Percentiles rank a stretch among this genome's conserved stretches.
phyloP scores from a whole-genome alignment of 2,329 filamentous ascomycete genomes.

The Fusarium chuoi region DNA sequence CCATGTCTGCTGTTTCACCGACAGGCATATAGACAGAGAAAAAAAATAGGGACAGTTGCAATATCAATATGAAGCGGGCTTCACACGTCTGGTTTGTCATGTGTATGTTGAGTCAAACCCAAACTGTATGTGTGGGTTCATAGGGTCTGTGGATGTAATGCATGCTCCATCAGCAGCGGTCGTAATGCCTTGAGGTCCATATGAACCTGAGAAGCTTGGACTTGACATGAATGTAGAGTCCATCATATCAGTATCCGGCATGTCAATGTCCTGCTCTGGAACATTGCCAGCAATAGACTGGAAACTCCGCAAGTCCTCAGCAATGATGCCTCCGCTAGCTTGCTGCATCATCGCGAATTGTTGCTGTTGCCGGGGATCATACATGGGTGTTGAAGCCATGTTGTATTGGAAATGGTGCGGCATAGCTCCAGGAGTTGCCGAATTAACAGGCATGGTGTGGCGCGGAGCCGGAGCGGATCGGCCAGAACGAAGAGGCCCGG shows the following conservation, averaged over 20 bases:
- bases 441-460: conserved; percentile 33
- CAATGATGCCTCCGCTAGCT: conserved; percentile 49
- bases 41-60: conserved; percentile 8
- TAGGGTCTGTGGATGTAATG: conserved; percentile 31
- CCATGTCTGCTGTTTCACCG: neutral
- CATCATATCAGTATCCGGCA: conserved; percentile 50
- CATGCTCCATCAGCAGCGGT: conserved; percentile 38
- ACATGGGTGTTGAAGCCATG: conserved; percentile 40
- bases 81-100: neutral
- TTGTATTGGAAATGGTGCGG: conserved; percentile 41
- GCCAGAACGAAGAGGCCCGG: conserved; percentile 44
- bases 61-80: neutral
- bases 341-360: conserved; percentile 46
- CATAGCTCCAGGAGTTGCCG: conserved; percentile 26
- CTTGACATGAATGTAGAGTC: conserved; percentile 41
- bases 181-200: conserved; percentile 37
- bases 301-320: conserved; percentile 51
- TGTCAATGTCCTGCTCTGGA: conserved; percentile 50
- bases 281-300: conserved; percentile 46
- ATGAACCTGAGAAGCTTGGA: conserved; percentile 34
- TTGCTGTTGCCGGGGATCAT: conserved; percentile 45
- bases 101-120: conserved; percentile 25
- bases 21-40: conserved; percentile 14
- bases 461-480: conserved; percentile 46
- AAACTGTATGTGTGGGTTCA: conserved; percentile 29